Conservation (phyloP, 2,329 filamentous ascomycete species). For the Claviceps purpurea region DNA sequence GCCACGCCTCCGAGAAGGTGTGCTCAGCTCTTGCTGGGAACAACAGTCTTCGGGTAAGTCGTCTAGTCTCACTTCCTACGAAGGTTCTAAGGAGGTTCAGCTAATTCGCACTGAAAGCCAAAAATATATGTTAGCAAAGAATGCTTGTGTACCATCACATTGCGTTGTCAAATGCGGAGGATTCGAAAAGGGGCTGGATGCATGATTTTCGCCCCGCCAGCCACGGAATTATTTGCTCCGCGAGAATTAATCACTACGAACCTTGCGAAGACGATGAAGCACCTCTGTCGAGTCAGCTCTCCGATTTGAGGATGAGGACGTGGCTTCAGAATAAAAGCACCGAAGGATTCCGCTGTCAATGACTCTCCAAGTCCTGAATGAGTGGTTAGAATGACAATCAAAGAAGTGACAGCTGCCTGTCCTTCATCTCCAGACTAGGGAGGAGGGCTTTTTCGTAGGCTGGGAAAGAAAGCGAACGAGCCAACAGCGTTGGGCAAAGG, state of each 20-base stretch:
- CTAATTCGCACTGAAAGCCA: neutral
- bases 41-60: constrained; percentile 5
- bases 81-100: neutral
- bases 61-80: neutral
- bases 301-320: neutral
- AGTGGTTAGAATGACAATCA: constrained; percentile 3
- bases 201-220: neutral
- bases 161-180: neutral
- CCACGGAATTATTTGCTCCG: neutral
- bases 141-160: neutral
- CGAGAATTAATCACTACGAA: constrained; percentile 6
- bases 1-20: constrained; percentile 2
- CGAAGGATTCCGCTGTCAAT: constrained; percentile 6
- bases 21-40: constrained; percentile 3
- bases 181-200: neutral
- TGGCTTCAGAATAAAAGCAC: constrained; percentile 3
- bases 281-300: constrained; percentile 7
- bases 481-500: constrained; percentile 2
- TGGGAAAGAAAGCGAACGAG: constrained; percentile 6
- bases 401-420: neutral
- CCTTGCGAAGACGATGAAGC: constrained; percentile 9
- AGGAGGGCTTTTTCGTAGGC: neutral
- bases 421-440: neutral
- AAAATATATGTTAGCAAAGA: neutral
- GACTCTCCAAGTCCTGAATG: constrained; percentile 7